Conservation (phyloP, 306 rosid species). For the Vachellia pachyceras region DNA sequence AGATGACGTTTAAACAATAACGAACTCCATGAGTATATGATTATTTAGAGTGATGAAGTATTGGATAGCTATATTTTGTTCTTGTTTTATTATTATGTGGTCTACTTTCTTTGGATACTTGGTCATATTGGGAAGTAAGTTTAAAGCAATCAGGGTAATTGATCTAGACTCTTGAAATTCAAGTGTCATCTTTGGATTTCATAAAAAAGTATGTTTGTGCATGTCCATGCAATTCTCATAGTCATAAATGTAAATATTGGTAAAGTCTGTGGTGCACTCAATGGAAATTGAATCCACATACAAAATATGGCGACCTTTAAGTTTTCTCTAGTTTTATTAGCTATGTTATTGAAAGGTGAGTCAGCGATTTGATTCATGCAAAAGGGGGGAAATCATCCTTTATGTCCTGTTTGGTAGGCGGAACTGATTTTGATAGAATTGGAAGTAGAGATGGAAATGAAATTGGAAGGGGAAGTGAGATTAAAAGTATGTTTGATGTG, state of each 20-base stretch:
- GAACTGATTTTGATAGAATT: no score
- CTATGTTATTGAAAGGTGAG: background rate
- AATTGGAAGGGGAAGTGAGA: no score
- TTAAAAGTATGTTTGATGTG: no score
- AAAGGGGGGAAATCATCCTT: background rate
- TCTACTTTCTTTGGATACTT: slow-evolving; percentile 14
- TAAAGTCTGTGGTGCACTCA: background rate
- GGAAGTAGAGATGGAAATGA: no score
- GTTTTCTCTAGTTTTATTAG: background rate
- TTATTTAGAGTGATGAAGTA: no score
- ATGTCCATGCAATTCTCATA: background rate
- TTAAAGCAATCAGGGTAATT: slow-evolving; percentile 15
- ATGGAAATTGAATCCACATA: slow-evolving; percentile 5
- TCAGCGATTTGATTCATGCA: background rate
- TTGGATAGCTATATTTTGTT: no score
- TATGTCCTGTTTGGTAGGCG: no score
- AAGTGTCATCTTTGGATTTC: background rate
- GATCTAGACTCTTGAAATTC: slow-evolving; percentile 5
- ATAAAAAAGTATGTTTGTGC: background rate
- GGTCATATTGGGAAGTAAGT: slow-evolving; percentile 3
- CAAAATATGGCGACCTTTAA: background rate
- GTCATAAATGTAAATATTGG: background rate
- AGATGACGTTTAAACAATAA: no score
- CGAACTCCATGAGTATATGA: no score
- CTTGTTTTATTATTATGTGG: background rate